phyloP scores from a whole-genome alignment of 345 rosid species.

The Leavenworthia alabamica region DNA sequence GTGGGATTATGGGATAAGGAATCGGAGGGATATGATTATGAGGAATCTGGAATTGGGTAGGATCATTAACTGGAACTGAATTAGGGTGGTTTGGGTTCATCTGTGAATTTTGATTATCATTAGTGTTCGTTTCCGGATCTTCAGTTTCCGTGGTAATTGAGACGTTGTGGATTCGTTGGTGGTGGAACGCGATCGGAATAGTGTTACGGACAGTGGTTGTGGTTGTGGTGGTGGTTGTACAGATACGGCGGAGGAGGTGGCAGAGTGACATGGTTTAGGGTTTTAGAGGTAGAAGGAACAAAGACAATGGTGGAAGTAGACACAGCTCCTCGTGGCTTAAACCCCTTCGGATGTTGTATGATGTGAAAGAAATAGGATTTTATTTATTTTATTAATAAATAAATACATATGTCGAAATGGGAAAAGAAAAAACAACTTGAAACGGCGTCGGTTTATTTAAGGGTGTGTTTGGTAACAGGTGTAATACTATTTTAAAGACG shows the following conservation, averaged over 20 bases:
- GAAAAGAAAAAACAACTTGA: neutral
- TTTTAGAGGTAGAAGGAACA: conserved; percentile 17
- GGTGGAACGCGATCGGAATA: conserved; percentile 12
- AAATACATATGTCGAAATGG: neutral
- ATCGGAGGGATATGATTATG: conserved; percentile 5
- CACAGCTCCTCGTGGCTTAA: conserved; percentile 19
- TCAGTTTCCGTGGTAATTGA: conserved; percentile 13
- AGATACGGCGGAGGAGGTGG: conserved; percentile 41
- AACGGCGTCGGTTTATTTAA: neutral
- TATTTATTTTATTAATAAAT: no score
- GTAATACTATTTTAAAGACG: neutral
- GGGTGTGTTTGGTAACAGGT: conserved; percentile 21
- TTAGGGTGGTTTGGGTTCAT: neutral
- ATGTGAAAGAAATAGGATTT: neutral
- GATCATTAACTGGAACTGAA: neutral
- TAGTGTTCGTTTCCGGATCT: neutral
- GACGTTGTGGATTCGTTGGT: conserved; percentile 25
- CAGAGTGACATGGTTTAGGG: conserved; percentile 46
- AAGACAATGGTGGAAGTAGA: neutral
- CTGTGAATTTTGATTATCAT: neutral
- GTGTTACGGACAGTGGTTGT: neutral
- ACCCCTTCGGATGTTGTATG: no score
- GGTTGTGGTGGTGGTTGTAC: neutral
- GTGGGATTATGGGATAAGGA: conserved; percentile 1
- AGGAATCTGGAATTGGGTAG: conserved; percentile 23